Percentiles rank a stretch among this genome's conserved stretches.
Conservation (phyloP, 441 rosid species). For the California macrophylla region DNA sequence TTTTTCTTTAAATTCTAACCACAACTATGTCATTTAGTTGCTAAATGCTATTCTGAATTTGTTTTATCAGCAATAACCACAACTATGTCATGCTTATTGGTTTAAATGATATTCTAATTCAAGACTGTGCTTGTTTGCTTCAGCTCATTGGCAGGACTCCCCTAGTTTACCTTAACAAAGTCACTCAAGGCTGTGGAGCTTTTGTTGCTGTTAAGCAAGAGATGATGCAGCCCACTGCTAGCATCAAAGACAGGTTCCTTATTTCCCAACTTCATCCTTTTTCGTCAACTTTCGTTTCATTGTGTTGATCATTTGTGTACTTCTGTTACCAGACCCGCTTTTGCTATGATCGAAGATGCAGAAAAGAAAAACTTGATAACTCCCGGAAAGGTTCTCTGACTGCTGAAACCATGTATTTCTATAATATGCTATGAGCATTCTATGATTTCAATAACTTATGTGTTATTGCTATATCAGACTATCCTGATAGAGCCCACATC, state of each 20-base stretch:
- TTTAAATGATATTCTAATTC: too few species aligned
- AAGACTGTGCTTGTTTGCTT: neutral
- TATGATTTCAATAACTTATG: too few species aligned
- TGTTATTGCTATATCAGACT: constrained; percentile 32
- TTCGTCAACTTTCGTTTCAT: neutral
- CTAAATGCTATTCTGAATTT: too few species aligned
- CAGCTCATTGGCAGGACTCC: constrained; percentile 85
- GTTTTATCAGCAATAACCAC: too few species aligned
- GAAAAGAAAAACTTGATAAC: constrained; percentile 58
- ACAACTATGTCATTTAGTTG: too few species aligned
- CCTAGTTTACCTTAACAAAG: constrained; percentile 65
- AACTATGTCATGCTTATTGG: too few species aligned
- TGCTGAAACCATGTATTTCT: neutral
- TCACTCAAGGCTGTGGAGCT: constrained; percentile 83
- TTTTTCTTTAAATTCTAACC: too few species aligned
- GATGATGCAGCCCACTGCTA: constrained; percentile 80
- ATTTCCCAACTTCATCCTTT: neutral
- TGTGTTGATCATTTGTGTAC: neutral
- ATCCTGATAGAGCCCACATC: constrained; percentile 83
- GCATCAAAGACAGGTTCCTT: constrained; percentile 77
- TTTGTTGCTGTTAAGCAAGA: constrained; percentile 78
- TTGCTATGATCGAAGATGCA: constrained; percentile 68
- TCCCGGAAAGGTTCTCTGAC: constrained; percentile 56
- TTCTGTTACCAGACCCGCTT: constrained; percentile 49
- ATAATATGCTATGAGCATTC: too few species aligned